Evolutionary conservation across 192 early-diverging fungal species (phyloP).

Genomic region (Rhizophagus clarus): DNA sequence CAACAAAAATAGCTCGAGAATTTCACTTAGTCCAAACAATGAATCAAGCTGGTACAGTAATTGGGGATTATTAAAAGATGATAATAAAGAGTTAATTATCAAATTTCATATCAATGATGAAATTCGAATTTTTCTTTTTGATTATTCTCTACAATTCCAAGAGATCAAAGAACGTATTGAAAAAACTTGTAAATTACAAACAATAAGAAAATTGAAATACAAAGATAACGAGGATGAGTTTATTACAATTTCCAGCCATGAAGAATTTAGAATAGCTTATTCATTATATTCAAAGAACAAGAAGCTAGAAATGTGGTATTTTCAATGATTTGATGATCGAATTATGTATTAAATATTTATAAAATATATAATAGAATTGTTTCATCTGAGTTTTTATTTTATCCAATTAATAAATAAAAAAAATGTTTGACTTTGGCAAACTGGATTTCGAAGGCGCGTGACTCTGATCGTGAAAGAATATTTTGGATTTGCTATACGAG

Average conservation of each 20-base stretch:
- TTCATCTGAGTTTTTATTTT: no score
- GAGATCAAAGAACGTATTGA: neutral
- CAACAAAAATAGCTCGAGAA: neutral
- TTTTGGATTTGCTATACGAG: no score
- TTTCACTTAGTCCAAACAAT: no score
- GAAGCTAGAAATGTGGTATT: constrained; percentile 1
- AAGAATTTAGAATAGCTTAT: neutral
- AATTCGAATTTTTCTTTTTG: constrained; percentile 8
- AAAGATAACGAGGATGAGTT: neutral
- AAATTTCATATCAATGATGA: constrained; percentile 3
- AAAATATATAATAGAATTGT: no score
- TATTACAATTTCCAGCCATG: neutral
- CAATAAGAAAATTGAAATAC: neutral
- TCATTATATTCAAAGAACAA: neutral
- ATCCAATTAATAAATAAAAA: no score
- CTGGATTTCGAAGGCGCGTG: no score
- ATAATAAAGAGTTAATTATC: neutral
- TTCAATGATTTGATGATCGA: no score
- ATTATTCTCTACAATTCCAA: neutral
- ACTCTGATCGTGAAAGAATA: no score
- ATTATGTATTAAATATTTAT: no score
- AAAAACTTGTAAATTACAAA: neutral
- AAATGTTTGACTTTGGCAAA: no score
- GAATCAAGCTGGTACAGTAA: neutral
- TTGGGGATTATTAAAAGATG: neutral